Evolutionary conservation across 257 asterid species (phyloP), one percentile per base, ranked within the genome.

Genomic region (Cynanchum wilfordii): DNA sequence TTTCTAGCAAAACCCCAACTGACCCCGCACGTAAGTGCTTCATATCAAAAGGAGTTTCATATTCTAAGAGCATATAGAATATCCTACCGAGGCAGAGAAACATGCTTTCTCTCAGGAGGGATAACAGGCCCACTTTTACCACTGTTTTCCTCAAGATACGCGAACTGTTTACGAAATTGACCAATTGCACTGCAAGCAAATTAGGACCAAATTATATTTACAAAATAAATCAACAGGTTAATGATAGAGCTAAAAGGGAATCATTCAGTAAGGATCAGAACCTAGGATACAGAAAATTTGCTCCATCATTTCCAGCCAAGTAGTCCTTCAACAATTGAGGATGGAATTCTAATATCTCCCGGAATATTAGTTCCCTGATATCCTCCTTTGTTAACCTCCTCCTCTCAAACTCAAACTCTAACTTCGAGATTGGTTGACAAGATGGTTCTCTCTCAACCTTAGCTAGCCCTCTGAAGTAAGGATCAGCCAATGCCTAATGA

Each of bases 361-460:
- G 81, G 76, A 82, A 92, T 75, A 92, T 89, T 68, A 92, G 72
- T 68, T 92, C 97, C 86, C 90, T 83, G 69, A 92, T 72, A 77
- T 90, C 98, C 73, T 89, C 97, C 87, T 90, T 90, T 38, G 96
- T 86, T 78, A 89, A 71, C 83, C 88, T 83, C 72, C 93, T 89
- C 22, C 88, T 83, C 85, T 93, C 98, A 82, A 93, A 93, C 80
- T 87, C 98, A 82, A 93, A 93, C 84, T 93, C 98, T 75, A 90
- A 70, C 88, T 90, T 90, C 27, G 93, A 90, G 82, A 93, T 89
- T 66, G 89, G 89, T 79, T 81, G 90, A 81, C 89, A 86, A 77
- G 97, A 86, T 69, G 97, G 98, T 82, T 93, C 98, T 82, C 97
- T 82, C 85, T 90, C 98, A 77, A 87, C 77, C 77, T 87, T 93